Percentiles rank a stretch among this genome's conserved stretches.
Evolutionary conservation across 139 green algal species (phyloP).

Genomic region (Coelastrella sp.): DNA sequence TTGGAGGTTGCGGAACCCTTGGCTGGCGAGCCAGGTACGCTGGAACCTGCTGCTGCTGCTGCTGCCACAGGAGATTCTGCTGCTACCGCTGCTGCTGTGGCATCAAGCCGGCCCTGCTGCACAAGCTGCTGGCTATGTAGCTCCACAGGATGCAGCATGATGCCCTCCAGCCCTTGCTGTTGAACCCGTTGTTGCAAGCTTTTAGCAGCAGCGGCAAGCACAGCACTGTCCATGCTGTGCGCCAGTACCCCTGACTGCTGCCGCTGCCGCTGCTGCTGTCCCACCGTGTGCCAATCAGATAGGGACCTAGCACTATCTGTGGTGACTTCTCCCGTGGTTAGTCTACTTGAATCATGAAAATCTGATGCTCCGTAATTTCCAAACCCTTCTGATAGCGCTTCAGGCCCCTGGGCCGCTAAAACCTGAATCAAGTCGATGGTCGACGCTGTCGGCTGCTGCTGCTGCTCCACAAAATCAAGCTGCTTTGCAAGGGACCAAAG

Average conservation of each 20-base stretch:
- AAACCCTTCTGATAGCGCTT: background rate
- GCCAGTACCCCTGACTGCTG: background rate
- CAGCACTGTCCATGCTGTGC: background rate
- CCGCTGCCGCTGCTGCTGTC: background rate
- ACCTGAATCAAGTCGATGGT: background rate
- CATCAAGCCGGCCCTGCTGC: too few species aligned
- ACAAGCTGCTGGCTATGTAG: background rate
- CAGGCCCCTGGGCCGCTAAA: background rate
- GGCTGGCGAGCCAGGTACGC: background rate
- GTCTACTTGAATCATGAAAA: background rate
- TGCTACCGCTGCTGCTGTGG: conserved; percentile 12
- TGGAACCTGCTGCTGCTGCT: background rate
- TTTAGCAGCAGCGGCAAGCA: background rate
- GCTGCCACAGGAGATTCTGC: background rate
- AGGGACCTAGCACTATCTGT: background rate
- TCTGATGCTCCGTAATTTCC: too few species aligned
- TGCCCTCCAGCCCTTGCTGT: background rate
- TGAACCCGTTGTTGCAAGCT: background rate
- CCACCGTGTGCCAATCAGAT: background rate
- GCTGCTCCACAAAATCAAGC: background rate
- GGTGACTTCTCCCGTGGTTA: background rate
- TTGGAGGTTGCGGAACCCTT: background rate
- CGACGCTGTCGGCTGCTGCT: background rate
- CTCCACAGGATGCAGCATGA: background rate
- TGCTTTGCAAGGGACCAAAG: background rate